Conservation (phyloP, 306 rosid genomes). For the Inga oerstediana region DNA sequence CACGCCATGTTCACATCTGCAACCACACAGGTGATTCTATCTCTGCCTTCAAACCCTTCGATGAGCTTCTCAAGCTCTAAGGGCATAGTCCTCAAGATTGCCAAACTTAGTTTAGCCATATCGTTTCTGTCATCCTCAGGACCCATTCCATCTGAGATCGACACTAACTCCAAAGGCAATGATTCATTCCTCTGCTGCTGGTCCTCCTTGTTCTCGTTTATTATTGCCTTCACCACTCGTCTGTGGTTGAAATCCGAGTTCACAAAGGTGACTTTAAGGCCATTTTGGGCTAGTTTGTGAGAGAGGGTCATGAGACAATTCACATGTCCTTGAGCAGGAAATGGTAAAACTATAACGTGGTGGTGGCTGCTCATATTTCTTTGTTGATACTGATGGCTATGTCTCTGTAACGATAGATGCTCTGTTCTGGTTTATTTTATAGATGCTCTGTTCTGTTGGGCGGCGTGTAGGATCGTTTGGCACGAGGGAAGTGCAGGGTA, state of each 20-base stretch:
- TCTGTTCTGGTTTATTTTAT: neutral
- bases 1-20: constrained; percentile 35
- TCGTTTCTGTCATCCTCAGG: constrained; percentile 48
- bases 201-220: neutral
- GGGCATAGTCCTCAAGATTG: constrained; percentile 38
- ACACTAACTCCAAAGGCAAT: constrained; percentile 11
- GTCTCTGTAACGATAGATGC: neutral
- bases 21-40: constrained; percentile 37
- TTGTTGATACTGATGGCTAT: neutral
- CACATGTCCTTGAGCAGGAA: constrained; percentile 51
- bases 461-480: too few relatives aligned
- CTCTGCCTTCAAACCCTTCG: neutral
- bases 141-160: constrained; percentile 2
- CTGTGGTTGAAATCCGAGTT: constrained; percentile 42
- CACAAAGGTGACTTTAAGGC: constrained; percentile 47
- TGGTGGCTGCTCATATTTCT: constrained; percentile 42
- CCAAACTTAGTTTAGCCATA: neutral
- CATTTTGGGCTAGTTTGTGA: constrained; percentile 28
- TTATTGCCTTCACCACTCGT: constrained; percentile 13
- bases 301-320: constrained; percentile 48
- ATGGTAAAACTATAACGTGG: constrained; percentile 45
- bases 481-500: too few relatives aligned
- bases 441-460: neutral
- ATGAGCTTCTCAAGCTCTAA: constrained; percentile 50
- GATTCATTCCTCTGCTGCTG: neutral